Conservation (phyloP, 306 rosid genomes). For the Rosa rugosa region DNA sequence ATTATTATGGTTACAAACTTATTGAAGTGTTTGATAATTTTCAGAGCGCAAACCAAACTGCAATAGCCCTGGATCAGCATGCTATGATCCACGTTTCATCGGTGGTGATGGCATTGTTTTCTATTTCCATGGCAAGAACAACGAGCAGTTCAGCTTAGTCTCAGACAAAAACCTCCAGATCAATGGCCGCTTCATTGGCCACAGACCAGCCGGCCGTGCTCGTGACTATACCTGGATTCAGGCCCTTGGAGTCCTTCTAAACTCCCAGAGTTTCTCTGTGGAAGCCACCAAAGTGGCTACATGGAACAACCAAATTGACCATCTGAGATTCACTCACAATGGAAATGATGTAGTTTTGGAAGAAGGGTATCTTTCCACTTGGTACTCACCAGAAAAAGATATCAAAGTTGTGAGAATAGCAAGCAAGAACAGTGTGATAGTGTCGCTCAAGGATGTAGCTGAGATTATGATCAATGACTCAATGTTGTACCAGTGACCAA, state of each 20-base stretch:
- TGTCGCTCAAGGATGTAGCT: slow-evolving; percentile 34
- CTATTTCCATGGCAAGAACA: slow-evolving; percentile 51
- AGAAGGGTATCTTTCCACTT: slow-evolving; percentile 32
- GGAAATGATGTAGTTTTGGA: slow-evolving; percentile 14
- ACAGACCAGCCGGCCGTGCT: slow-evolving; percentile 30
- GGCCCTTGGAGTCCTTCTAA: slow-evolving; percentile 35
- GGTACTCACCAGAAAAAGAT: slow-evolving; percentile 28
- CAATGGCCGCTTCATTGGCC: slow-evolving; percentile 47
- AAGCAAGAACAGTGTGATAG: slow-evolving; percentile 31
- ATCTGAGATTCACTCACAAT: slow-evolving; percentile 34
- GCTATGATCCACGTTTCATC: slow-evolving; percentile 48
- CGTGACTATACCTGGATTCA: slow-evolving; percentile 48
- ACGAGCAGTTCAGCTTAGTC: slow-evolving; percentile 36
- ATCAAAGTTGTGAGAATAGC: slow-evolving; percentile 39
- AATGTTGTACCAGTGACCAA: slow-evolving; percentile 46
- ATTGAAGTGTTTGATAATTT: neutral
- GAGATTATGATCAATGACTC: slow-evolving; percentile 44
- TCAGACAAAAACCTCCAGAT: slow-evolving; percentile 43
- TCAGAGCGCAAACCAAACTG: slow-evolving; percentile 45
- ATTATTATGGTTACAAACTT: neutral
- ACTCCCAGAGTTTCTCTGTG: slow-evolving; percentile 34
- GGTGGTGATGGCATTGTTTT: slow-evolving; percentile 54
- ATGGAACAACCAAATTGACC: slow-evolving; percentile 36
- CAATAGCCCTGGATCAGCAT: slow-evolving; percentile 55
- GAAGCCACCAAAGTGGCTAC: slow-evolving; percentile 32